These are phyloP conservation scores for Gloeopeniophorella convolvens DNA, from an alignment of 768 basidiomycete genomes.

Conservation along the genomic window DNA sequence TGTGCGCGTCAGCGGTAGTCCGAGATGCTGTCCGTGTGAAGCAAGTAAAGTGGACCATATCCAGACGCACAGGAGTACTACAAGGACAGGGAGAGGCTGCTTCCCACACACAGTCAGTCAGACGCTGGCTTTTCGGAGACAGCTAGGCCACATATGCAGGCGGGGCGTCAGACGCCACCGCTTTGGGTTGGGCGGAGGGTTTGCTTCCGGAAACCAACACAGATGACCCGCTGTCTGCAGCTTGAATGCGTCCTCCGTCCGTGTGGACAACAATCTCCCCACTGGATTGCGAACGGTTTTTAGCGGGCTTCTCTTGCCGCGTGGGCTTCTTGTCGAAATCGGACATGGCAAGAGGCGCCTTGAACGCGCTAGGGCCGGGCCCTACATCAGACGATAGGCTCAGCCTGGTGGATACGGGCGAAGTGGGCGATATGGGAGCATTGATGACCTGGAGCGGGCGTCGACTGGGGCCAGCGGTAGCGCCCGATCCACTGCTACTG, in stretches of 20 bases:
- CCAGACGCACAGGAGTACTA: neutral
- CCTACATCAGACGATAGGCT: neutral
- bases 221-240: neutral
- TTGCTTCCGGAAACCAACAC: neutral
- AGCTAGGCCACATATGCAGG: slow-evolving; percentile 13
- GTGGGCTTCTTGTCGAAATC: neutral
- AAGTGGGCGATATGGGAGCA: slow-evolving; percentile 5
- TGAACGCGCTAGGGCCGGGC: neutral
- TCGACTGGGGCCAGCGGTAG: neutral
- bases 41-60: neutral
- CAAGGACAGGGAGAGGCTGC: neutral
- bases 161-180: neutral
- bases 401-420: neutral
- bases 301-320: neutral
- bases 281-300: neutral
- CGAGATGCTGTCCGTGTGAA: neutral
- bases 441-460: slow-evolving; percentile 6
- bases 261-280: neutral
- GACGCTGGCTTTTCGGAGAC: neutral
- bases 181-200: neutral
- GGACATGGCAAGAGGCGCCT: neutral
- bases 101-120: neutral
- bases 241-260: slow-evolving; percentile 1
- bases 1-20: neutral
- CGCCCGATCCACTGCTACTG: neutral